A percentile compares a stretch with the other conserved stretches of the same genome.
phyloP scores from a whole-genome alignment of 331 rosid genomes.

The Dryas integrifolia region DNA sequence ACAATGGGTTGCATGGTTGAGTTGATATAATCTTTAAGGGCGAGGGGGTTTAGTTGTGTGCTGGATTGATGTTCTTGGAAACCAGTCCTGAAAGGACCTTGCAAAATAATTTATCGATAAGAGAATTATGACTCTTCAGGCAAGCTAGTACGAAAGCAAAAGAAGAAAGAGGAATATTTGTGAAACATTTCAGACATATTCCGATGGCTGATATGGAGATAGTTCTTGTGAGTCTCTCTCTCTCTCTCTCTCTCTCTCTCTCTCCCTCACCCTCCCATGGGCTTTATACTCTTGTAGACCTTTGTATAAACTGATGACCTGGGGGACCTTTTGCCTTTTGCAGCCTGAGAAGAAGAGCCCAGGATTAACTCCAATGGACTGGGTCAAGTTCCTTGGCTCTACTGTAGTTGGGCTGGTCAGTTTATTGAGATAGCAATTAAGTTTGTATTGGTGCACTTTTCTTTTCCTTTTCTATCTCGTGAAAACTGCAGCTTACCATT shows the following conservation, averaged over 20 bases:
- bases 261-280: background rate
- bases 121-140: slow-evolving; percentile 53
- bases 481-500: slow-evolving; percentile 10
- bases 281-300: background rate
- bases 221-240: slow-evolving; percentile 74
- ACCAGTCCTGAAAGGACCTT: background rate
- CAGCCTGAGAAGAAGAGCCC: slow-evolving; percentile 99
- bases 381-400: slow-evolving; percentile 92
- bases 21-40: background rate
- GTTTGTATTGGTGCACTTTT: slow-evolving; percentile 6
- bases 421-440: slow-evolving; percentile 20
- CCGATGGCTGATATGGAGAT: slow-evolving; percentile 99
- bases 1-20: no score
- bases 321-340: slow-evolving; percentile 29
- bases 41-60: background rate
- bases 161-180: slow-evolving; percentile 71
- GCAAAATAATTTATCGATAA: slow-evolving; percentile 29
- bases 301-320: slow-evolving; percentile 21
- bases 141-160: slow-evolving; percentile 55
- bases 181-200: slow-evolving; percentile 91
- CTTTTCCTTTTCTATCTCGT: background rate
- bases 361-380: slow-evolving; percentile 98
- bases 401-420: slow-evolving; percentile 95
- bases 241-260: background rate
- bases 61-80: background rate